These are phyloP conservation scores for Pseudocercospora crystallina DNA, from an alignment of 2,329 filamentous ascomycete genomes.

Conservation along the genomic window DNA sequence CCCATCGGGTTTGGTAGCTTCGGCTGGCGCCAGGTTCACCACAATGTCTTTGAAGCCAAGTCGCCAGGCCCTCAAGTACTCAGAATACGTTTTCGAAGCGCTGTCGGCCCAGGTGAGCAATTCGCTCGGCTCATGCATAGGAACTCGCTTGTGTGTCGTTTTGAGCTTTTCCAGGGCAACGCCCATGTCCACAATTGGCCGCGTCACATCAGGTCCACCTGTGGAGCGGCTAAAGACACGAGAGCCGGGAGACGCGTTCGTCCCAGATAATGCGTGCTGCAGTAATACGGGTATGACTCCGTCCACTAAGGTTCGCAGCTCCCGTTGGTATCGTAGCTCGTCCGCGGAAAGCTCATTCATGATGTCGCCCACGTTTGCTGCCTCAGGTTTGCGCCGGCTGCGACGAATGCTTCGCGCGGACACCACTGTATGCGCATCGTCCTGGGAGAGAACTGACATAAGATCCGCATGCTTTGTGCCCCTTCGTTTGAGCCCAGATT, in stretches of 20 bases:
- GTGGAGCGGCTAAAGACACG: conserved; percentile 34
- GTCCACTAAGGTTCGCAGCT: conserved; percentile 89
- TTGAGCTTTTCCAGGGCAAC: conserved; percentile 82
- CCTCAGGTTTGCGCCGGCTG: conserved; percentile 63
- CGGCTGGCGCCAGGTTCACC: conserved; percentile 81
- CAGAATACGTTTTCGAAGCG: conserved; percentile 74
- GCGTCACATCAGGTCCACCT: conserved; percentile 65
- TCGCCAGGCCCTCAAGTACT: conserved; percentile 85
- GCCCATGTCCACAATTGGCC: conserved; percentile 92
- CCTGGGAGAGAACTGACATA: conserved; percentile 80
- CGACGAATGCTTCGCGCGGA: conserved; percentile 78
- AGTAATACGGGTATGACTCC: conserved; percentile 92
- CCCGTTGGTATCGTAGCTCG: conserved; percentile 82
- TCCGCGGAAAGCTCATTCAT: conserved; percentile 79
- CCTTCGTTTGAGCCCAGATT: conserved; percentile 63
- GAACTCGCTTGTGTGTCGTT: conserved; percentile 75
- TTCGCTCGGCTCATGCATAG: conserved; percentile 67
- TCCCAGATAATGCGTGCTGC: conserved; percentile 75
- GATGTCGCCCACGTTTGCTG: conserved; percentile 71
- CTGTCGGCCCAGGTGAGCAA: conserved; percentile 80
- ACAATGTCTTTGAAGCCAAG: conserved; percentile 93
- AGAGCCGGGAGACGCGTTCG: conserved; percentile 48
- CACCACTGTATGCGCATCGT: conserved; percentile 66
- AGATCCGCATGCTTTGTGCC: conserved; percentile 82
- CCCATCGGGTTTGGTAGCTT: conserved; percentile 40